phyloP scores from a whole-genome alignment of 1,139 yeast species.

The Diutina neorugosa region DNA sequence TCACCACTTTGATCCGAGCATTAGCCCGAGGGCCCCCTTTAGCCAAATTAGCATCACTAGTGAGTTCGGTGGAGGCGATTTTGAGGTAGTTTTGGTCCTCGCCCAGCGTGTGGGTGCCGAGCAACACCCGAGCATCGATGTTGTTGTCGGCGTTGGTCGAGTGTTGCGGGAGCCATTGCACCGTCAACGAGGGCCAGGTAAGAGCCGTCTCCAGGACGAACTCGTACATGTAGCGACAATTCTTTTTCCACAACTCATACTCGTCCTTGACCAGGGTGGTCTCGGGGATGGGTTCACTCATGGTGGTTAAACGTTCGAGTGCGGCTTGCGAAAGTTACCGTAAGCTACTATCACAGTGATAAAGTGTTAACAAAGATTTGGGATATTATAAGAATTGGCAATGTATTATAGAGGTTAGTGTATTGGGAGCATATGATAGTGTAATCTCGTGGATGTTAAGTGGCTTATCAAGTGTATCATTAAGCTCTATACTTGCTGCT shows the following conservation, averaged over 20 bases:
- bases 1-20: constrained; percentile 43
- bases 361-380: too few species aligned
- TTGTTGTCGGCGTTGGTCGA: constrained; percentile 17
- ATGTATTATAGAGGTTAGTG: too few species aligned
- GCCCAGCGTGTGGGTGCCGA: constrained; percentile 86
- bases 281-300: not conserved
- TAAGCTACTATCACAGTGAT: too few species aligned
- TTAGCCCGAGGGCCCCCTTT: constrained; percentile 7
- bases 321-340: too few species aligned
- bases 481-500: too few species aligned
- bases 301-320: not conserved
- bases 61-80: constrained; percentile 51
- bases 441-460: too few species aligned
- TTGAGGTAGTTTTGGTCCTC: constrained; percentile 68
- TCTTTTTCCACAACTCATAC: constrained; percentile 68
- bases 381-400: too few species aligned
- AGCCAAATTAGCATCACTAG: constrained; percentile 12
- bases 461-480: too few species aligned
- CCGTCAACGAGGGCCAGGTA: constrained; percentile 71
- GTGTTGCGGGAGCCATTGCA: constrained; percentile 58
- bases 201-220: constrained; percentile 69
- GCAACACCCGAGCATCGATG: constrained; percentile 36
- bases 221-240: constrained; percentile 70
- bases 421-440: too few species aligned
- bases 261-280: constrained; percentile 39